Conservation (phyloP, 169 alveolate genomes). For the Fabrea salina region DNA sequence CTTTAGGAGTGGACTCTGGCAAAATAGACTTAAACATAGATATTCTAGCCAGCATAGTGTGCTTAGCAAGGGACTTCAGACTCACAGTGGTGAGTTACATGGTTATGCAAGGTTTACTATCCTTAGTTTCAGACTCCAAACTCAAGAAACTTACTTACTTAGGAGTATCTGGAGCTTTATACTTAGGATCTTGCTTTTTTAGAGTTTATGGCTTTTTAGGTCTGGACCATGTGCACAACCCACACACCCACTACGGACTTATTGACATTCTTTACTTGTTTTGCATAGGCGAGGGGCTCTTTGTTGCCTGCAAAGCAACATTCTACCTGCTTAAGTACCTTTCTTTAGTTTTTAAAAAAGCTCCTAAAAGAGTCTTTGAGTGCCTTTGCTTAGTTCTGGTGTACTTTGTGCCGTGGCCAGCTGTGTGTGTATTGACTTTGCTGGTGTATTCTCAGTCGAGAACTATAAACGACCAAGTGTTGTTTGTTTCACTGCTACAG, state of each 20-base stretch:
- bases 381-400: background rate
- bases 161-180: background rate
- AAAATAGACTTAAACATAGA: conserved; percentile 4
- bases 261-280: background rate
- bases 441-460: background rate
- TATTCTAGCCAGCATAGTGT: background rate
- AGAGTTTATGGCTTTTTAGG: background rate
- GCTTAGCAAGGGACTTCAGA: background rate
- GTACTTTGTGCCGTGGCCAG: conserved; percentile 10
- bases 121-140: background rate
- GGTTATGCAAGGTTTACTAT: too few species aligned
- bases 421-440: background rate
- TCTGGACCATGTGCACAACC: background rate
- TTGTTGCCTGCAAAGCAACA: background rate
- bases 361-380: background rate
- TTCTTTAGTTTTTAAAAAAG: background rate
- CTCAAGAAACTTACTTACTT: background rate
- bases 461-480: background rate
- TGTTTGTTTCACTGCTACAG: background rate
- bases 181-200: background rate
- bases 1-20: background rate
- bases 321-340: background rate
- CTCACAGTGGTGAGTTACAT: too few species aligned
- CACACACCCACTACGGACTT: background rate
- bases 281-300: background rate